phyloP scores from a whole-genome alignment of 441 rosid genomes.

The Adansonia rubrostipa region DNA sequence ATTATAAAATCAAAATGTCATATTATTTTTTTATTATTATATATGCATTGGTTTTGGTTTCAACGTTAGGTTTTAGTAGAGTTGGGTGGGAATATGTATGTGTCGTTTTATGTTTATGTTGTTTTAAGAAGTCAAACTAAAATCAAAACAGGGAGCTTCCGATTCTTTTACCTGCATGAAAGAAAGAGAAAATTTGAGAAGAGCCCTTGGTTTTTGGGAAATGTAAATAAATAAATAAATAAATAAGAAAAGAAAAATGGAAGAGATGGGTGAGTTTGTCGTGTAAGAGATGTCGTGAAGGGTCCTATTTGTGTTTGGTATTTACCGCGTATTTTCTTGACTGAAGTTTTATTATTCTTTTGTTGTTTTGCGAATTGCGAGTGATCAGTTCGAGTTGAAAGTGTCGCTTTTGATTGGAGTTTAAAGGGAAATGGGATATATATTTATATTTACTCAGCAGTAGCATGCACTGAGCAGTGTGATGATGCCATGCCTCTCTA shows the following conservation, averaged over 20 bases:
- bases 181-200: not conserved
- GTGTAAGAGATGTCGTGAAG: not conserved
- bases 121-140: not conserved
- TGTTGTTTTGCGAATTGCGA: too few species aligned
- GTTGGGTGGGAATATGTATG: not conserved
- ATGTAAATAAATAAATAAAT: not conserved
- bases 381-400: too few species aligned
- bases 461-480: too few species aligned
- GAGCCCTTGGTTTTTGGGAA: not conserved
- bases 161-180: not conserved
- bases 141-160: not conserved
- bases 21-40: not conserved
- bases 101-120: constrained; percentile 10
- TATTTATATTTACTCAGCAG: too few species aligned
- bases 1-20: too few species aligned
- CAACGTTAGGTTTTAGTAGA: not conserved
- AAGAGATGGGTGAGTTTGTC: not conserved
- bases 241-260: not conserved
- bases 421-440: too few species aligned
- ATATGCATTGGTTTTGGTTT: not conserved
- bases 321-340: not conserved
- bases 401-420: too few species aligned
- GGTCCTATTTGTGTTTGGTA: not conserved
- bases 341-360: too few species aligned
- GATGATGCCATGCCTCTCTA: too few species aligned